Percentiles rank a stretch among this genome's conserved stretches.
Conservation (phyloP, 148 eudicot genomes). For the Cornus florida region DNA sequence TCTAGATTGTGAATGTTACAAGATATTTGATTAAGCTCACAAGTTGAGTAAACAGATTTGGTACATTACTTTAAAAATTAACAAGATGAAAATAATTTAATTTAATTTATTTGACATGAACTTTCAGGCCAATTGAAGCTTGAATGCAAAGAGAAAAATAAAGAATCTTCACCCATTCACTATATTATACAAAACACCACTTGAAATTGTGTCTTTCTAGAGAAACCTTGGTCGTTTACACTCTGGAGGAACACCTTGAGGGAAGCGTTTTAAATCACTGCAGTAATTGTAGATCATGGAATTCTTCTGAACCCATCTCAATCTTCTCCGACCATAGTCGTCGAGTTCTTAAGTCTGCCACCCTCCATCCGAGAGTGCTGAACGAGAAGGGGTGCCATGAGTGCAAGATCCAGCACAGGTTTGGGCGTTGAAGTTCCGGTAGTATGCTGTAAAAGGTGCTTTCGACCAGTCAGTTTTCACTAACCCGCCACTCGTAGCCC, state of each 20-base stretch:
- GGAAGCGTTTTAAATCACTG: constrained; percentile 37
- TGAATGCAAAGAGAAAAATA: not conserved
- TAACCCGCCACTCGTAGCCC: constrained; percentile 59
- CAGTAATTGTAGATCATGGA: constrained; percentile 61
- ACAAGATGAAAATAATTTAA: not conserved
- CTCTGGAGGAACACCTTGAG: constrained; percentile 47
- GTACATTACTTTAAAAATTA: not conserved
- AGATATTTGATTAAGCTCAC: not conserved
- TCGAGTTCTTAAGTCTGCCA: constrained; percentile 50
- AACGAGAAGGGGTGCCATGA: constrained; percentile 1
- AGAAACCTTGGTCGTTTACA: constrained; percentile 32
- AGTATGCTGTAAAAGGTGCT: constrained; percentile 56
- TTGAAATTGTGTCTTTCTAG: not conserved
- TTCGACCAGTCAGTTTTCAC: constrained; percentile 57
- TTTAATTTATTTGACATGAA: not conserved
- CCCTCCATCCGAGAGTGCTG: not conserved
- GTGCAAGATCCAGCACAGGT: constrained; percentile 27
- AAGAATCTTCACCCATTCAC: not conserved
- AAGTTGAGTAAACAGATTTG: not conserved
- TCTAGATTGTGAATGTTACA: not conserved
- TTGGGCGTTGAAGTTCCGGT: constrained; percentile 44
- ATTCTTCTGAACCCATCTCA: constrained; percentile 52
- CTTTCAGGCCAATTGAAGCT: not conserved
- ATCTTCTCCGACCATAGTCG: constrained; percentile 24
- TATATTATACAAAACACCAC: not conserved